Evolutionary conservation across 129 eudicot genomes (phyloP).

Genomic region (Pulicaria dysenterica): DNA sequence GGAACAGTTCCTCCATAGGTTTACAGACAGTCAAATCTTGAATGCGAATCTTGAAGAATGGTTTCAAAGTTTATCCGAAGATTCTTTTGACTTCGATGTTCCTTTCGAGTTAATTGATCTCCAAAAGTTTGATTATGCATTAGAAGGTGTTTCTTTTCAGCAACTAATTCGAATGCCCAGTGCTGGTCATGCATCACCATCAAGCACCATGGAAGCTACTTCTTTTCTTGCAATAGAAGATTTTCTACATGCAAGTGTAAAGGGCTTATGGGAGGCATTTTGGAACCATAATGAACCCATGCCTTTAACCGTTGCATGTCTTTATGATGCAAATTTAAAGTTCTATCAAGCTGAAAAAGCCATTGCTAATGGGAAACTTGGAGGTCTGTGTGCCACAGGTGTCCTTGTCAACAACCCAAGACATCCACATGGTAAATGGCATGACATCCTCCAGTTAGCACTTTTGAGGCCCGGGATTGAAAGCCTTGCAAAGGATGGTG

Average conservation of each 20-base stretch:
- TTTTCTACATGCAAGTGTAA: conserved; percentile 80
- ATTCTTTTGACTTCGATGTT: conserved; percentile 54
- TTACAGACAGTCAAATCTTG: conserved; percentile 68
- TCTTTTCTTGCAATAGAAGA: conserved; percentile 89
- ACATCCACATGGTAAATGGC: conserved; percentile 98
- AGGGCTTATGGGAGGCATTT: conserved; percentile 95
- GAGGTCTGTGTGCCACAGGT: conserved; percentile 81
- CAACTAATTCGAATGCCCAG: conserved; percentile 95
- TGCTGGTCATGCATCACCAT: conserved; percentile 70
- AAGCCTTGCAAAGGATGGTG: conserved; percentile 54
- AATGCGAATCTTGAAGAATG: conserved; percentile 59
- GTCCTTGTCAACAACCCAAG: conserved; percentile 85
- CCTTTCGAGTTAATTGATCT: conserved; percentile 91
- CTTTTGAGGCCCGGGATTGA: conserved; percentile 64
- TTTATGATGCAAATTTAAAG: conserved; percentile 62
- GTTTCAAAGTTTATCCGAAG: conserved; percentile 58
- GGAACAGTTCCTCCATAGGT: conserved; percentile 75
- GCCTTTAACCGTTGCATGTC: conserved; percentile 65
- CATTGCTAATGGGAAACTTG: conserved; percentile 70
- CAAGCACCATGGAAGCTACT: conserved; percentile 64
- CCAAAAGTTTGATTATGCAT: conserved; percentile 95
- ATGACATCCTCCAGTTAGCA: conserved; percentile 78
- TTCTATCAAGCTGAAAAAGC: conserved; percentile 90
- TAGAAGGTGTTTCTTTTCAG: conserved; percentile 89
- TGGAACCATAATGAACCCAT: conserved; percentile 74